Evolutionary conservation across 192 early-diverging fungal genomes (phyloP).

Genomic region (Gorgonomyces haynaldii): DNA sequence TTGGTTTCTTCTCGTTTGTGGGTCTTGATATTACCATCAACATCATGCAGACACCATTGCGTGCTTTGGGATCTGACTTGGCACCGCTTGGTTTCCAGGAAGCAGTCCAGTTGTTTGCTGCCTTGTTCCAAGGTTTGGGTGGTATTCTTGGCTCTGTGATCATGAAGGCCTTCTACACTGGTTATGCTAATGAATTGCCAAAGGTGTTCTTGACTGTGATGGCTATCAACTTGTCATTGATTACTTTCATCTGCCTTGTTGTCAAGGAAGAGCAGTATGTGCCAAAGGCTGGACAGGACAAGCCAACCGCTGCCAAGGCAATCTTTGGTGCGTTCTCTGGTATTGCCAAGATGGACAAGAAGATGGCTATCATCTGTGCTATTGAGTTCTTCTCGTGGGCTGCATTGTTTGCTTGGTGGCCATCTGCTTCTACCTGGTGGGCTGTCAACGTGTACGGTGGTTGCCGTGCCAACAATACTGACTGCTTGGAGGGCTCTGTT

Average conservation of each 20-base stretch:
- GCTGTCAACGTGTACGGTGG: neutral
- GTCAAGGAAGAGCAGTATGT: neutral
- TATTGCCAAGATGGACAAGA: conserved; percentile 7
- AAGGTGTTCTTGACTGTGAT: conserved; percentile 6
- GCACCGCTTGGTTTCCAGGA: conserved; percentile 6
- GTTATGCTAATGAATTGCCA: neutral
- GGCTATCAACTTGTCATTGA: conserved; percentile 14
- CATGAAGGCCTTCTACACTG: neutral
- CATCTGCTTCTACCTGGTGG: conserved; percentile 4
- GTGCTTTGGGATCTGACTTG: conserved; percentile 14
- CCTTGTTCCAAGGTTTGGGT: conserved; percentile 1
- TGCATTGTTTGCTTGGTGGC: conserved; percentile 15
- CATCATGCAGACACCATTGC: conserved; percentile 5
- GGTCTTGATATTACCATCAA: conserved; percentile 18
- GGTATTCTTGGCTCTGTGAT: conserved; percentile 8
- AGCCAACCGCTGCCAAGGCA: neutral
- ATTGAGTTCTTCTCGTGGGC: conserved; percentile 16
- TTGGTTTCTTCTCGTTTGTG: conserved; percentile 10
- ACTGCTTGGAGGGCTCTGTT: neutral
- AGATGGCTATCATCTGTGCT: conserved; percentile 1
- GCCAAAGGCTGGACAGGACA: neutral
- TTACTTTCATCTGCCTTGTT: neutral
- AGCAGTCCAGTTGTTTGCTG: conserved; percentile 13
- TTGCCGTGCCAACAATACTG: neutral
- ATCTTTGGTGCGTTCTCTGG: neutral